Evolutionary conservation across 345 rosid genomes (phyloP).

Genomic region (Eutrema yunnanense): DNA sequence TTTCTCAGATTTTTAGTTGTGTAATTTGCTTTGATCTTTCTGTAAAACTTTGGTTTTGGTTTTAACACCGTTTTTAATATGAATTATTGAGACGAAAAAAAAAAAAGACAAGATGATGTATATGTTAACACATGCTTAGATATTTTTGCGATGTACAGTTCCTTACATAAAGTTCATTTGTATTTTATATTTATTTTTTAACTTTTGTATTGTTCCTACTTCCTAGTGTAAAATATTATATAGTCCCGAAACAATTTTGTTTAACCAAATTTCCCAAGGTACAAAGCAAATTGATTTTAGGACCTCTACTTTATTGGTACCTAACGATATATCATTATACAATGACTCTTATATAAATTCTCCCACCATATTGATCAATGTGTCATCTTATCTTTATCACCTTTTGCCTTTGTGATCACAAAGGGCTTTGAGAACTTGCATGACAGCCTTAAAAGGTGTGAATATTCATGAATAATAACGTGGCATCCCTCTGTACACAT

Average conservation of each 20-base stretch:
- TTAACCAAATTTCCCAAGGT: background rate
- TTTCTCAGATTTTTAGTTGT: too few species aligned
- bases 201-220: too few species aligned
- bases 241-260: too few species aligned
- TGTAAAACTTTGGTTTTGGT: too few species aligned
- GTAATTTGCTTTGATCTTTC: too few species aligned
- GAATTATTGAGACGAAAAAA: too few species aligned
- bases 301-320: background rate
- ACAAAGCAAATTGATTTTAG: background rate
- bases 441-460: slow-evolving; percentile 25
- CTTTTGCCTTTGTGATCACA: slow-evolving; percentile 29
- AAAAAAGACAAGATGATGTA: background rate
- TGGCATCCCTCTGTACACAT: slow-evolving; percentile 22
- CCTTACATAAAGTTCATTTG: background rate
- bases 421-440: slow-evolving; percentile 24
- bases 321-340: background rate
- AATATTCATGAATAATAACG: slow-evolving; percentile 16
- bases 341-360: background rate
- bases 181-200: background rate
- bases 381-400: slow-evolving; percentile 27
- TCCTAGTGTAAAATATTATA: too few species aligned
- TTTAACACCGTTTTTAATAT: too few species aligned
- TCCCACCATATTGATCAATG: slow-evolving; percentile 3
- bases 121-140: too few species aligned
- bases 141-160: too few species aligned